Percentiles rank a stretch among this genome's conserved stretches.
Conservation (phyloP, 306 rosid species). For the Rubus parviflorus region DNA sequence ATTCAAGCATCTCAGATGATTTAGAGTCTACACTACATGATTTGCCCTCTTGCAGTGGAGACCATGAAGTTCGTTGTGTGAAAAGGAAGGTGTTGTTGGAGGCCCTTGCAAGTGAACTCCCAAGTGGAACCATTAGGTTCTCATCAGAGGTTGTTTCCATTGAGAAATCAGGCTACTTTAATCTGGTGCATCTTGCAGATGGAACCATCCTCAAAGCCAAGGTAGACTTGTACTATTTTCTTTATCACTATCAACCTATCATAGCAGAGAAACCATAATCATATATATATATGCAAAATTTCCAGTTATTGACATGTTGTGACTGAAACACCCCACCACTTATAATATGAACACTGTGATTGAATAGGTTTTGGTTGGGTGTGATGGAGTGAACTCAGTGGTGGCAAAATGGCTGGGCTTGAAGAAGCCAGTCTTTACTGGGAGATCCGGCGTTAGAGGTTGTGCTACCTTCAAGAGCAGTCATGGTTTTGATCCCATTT, state of each 20-base stretch:
- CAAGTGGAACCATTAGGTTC: constrained; percentile 63
- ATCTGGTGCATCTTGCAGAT: constrained; percentile 68
- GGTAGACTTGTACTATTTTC: constrained; percentile 23
- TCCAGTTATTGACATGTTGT: not conserved
- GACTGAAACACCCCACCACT: not conserved
- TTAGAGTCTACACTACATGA: not conserved
- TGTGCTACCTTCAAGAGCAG: not conserved
- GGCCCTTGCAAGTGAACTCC: constrained; percentile 63
- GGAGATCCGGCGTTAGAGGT: constrained; percentile 33
- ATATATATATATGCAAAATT: no score
- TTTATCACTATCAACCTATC: not conserved
- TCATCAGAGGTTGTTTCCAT: constrained; percentile 69
- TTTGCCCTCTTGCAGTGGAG: constrained; percentile 22
- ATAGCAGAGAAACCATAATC: not conserved
- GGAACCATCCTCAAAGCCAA: constrained; percentile 58
- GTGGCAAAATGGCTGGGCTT: constrained; percentile 33
- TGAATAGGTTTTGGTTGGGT: constrained; percentile 23
- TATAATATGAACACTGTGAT: not conserved
- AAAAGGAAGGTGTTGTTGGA: constrained; percentile 53
- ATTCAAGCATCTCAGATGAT: not conserved
- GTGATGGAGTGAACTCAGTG: constrained; percentile 36
- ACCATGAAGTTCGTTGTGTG: constrained; percentile 53
- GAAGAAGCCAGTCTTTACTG: constrained; percentile 13
- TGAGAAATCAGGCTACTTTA: constrained; percentile 53
- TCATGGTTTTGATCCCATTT: constrained; percentile 27